phyloP scores from a whole-genome alignment of 768 basidiomycete genomes.

The Psilocybe cubensis region DNA sequence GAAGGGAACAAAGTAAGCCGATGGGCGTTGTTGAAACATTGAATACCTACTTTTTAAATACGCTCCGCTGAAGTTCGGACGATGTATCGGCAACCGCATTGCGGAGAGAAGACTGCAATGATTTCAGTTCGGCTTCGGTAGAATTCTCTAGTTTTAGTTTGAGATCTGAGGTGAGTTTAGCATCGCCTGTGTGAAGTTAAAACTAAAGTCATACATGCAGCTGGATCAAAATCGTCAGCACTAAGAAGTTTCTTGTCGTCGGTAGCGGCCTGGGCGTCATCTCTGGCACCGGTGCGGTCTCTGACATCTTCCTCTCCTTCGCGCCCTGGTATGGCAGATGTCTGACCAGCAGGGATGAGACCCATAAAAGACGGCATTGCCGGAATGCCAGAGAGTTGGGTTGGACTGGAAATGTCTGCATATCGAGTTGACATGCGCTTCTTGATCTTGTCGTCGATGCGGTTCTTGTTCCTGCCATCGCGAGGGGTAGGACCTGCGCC shows the following conservation, averaged over 20 bases:
- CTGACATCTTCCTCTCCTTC: slow-evolving; percentile 54
- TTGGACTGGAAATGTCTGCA: slow-evolving; percentile 82
- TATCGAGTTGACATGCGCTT: slow-evolving; percentile 96
- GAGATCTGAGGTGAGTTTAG: slow-evolving; percentile 50
- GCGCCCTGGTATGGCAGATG: slow-evolving; percentile 24
- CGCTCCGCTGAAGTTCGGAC: slow-evolving; percentile 84
- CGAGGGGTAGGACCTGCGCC: slow-evolving; percentile 33
- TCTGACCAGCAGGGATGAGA: slow-evolving; percentile 29
- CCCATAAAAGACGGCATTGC: slow-evolving; percentile 36
- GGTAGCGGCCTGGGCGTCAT: slow-evolving; percentile 45
- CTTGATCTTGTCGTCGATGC: slow-evolving; percentile 90
- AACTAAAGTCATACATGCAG: slow-evolving; percentile 68
- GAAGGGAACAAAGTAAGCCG: slow-evolving; percentile 14
- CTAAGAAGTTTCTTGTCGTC: slow-evolving; percentile 72
- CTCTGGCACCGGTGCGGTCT: slow-evolving; percentile 36
- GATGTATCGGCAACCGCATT: slow-evolving; percentile 73
- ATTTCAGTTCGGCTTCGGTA: slow-evolving; percentile 78
- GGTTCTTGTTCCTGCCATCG: slow-evolving; percentile 51
- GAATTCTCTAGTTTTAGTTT: slow-evolving; percentile 90
- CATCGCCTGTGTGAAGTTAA: neutral
- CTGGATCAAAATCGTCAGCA: slow-evolving; percentile 84
- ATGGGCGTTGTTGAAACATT: no score
- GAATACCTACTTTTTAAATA: slow-evolving; percentile 98
- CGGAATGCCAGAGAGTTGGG: slow-evolving; percentile 53
- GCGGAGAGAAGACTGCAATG: slow-evolving; percentile 76